Evolutionary conservation across 495 filamentous ascomycete species (phyloP).

Genomic region (Corynascus novoguineensis): DNA sequence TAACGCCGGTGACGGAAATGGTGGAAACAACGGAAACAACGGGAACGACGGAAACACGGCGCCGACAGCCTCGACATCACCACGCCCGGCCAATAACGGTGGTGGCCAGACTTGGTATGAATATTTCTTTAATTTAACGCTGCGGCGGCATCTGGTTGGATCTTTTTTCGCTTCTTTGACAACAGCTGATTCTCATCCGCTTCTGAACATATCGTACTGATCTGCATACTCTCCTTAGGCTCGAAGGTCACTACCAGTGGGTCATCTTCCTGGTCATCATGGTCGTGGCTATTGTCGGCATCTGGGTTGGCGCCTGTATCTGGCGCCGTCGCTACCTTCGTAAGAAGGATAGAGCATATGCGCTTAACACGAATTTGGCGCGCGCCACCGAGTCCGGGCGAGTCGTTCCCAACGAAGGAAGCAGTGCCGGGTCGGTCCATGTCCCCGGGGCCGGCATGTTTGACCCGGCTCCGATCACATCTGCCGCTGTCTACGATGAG

Average conservation of each 20-base stretch:
- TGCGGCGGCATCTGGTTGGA: too few relatives aligned
- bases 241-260: constrained; percentile 49
- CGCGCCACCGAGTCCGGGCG: constrained; percentile 28
- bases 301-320: constrained; percentile 50
- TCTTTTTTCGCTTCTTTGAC: too few relatives aligned
- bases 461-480: constrained; percentile 26
- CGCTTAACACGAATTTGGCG: constrained; percentile 37
- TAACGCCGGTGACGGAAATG: constrained; percentile 6
- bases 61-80: constrained; percentile 22
- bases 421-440: constrained; percentile 25
- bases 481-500: constrained; percentile 26
- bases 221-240: constrained; percentile 28
- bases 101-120: constrained; percentile 27
- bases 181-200: too few relatives aligned
- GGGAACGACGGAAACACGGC: not conserved
- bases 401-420: constrained; percentile 28
- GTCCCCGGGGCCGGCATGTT: constrained; percentile 31
- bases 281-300: constrained; percentile 45
- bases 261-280: constrained; percentile 53
- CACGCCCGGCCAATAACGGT: constrained; percentile 15
- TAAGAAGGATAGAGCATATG: constrained; percentile 48
- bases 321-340: constrained; percentile 48
- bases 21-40: too few relatives aligned
- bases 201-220: constrained; percentile 2
- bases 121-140: not conserved